phyloP scores from a whole-genome alignment of 2,329 filamentous ascomycete genomes.

The Cordyceps javanica region DNA sequence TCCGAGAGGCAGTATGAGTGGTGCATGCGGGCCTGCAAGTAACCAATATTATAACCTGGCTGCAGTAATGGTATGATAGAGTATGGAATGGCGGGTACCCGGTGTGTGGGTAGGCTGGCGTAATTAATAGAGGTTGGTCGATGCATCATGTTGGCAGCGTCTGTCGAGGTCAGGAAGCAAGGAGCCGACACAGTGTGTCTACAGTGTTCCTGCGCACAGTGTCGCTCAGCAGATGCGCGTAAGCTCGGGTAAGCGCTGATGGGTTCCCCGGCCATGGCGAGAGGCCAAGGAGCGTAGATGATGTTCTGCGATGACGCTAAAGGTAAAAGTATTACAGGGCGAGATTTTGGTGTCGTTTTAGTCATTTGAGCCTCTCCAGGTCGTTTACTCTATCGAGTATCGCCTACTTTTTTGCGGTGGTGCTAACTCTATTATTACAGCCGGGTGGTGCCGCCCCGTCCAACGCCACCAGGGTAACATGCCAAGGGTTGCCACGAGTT shows the following conservation, averaged over 20 bases:
- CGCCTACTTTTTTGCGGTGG: not conserved
- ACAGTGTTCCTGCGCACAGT: not conserved
- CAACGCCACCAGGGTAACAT: not conserved
- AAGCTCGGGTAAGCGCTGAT: slow-evolving; percentile 1
- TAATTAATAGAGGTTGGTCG: not conserved
- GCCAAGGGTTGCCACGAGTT: no score
- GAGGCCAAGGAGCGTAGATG: not conserved
- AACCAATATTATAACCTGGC: not conserved
- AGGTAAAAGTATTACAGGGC: not conserved
- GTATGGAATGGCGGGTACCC: no score
- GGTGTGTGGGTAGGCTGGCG: not conserved
- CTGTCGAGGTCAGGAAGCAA: not conserved
- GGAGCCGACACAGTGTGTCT: not conserved
- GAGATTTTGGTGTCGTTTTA: not conserved
- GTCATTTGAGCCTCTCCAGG: not conserved
- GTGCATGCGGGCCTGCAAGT: not conserved
- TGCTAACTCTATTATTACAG: not conserved
- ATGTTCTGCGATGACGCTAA: not conserved
- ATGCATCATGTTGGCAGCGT: not conserved
- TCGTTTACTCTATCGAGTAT: slow-evolving; percentile 1
- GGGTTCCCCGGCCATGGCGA: not conserved
- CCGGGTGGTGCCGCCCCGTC: not conserved
- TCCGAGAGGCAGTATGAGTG: not conserved
- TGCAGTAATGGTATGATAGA: no score
- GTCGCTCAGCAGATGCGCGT: not conserved